Evolutionary conservation across 2,329 filamentous ascomycete species (phyloP), one percentile per base, ranked within the genome.

Genomic region (Tolypocladium capitatum): DNA sequence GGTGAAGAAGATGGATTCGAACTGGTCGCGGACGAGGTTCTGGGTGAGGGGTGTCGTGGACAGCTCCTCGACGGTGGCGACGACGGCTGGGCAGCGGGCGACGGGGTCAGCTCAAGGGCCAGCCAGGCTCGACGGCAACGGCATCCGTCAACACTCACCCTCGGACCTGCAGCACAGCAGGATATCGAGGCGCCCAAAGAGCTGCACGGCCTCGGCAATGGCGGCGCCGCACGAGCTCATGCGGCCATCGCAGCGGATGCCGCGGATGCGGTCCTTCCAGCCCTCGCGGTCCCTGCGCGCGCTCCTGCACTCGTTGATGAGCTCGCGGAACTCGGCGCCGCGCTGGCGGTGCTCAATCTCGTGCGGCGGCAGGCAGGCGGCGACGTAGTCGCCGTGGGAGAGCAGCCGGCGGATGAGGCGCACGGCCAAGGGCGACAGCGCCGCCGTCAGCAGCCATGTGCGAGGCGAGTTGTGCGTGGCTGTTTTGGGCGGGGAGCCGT

Each of bases 1-100:
- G 1, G 87, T 88, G 65, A 97, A 97, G 72, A 94, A 97, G 58
- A 94, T 88, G 53, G 81, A 82, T 64, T 97, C 91, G 63, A 97
- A 96, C 63, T 96, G 91, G 59, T 94, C 86, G 51, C 86, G 80
- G 33, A 94, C 83, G 18, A 96, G 76, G 49, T 83, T 88, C 55
- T 83, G 76, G 1, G 87, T 89, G 40, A 81, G 76, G 5, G 76
- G 74, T 24, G 75, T 83, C 30, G 86, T 84, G 1, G 83, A 82
- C 27, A 96, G 72, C 65, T 98, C 92, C 66, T 97, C 92, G 8
- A 97, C 84, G 0, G 88, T 86, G 36, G 91, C 92, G 32, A 97
- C 80, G 31, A 96, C 79, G 53, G 88, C 86, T 89, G 50, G 36
- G 14, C n/a, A 18, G 18, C 14, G 38, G 14, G 11, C 21, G 41